These are phyloP conservation scores for Dujonia santamariae DNA, from an alignment of 1,139 yeast genomes.

Conservation along the genomic window DNA sequence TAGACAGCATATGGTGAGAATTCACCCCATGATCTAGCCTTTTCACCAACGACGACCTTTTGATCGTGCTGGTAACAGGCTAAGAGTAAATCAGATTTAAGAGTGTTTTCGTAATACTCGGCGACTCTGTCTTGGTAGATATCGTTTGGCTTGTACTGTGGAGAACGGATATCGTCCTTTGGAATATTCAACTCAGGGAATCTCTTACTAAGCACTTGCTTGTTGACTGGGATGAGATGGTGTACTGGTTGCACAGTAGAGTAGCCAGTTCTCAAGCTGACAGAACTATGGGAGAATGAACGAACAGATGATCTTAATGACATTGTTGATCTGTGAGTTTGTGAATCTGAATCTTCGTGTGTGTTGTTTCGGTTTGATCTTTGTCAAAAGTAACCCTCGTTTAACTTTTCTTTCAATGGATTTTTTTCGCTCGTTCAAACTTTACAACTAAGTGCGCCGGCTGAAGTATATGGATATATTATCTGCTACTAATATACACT, in stretches of 20 bases:
- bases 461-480: no score
- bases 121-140: slow-evolving; percentile 77
- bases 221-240: slow-evolving; percentile 75
- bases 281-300: slow-evolving; percentile 42
- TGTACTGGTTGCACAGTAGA: slow-evolving; percentile 89
- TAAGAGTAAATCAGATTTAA: slow-evolving; percentile 74
- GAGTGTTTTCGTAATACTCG: slow-evolving; percentile 71
- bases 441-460: no score
- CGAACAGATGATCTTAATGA: slow-evolving; percentile 29
- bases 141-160: slow-evolving; percentile 71
- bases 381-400: no score
- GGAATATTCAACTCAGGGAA: slow-evolving; percentile 65
- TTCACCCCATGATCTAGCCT: slow-evolving; percentile 83
- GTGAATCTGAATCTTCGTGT: no score
- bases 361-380: no score
- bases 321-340: slow-evolving; percentile 1
- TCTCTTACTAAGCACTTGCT: slow-evolving; percentile 65
- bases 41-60: slow-evolving; percentile 55
- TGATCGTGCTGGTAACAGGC: slow-evolving; percentile 72
- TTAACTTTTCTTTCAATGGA: no score
- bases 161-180: slow-evolving; percentile 69
- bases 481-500: no score
- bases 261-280: slow-evolving; percentile 58
- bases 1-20: slow-evolving; percentile 87
- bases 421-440: no score